Evolutionary conservation across 768 basidiomycete species (phyloP), one percentile per base, ranked within the genome.

Genomic region (Serendipita vermifera): DNA sequence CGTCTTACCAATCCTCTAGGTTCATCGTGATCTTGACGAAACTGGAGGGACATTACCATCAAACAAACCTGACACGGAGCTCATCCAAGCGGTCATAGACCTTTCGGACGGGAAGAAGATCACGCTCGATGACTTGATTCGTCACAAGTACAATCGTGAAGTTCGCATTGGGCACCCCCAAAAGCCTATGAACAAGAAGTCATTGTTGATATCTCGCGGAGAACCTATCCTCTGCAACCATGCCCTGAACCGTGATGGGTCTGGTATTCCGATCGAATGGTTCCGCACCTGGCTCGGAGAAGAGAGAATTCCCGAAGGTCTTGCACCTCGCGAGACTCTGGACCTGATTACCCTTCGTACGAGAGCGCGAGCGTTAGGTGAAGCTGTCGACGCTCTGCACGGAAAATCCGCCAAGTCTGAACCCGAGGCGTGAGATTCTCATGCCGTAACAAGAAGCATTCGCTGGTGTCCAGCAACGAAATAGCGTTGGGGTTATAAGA

Each of bases 191-290:
- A 51, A 17, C 20, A 29, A 29, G 24, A 11, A 11, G 9, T 29
- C 31, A 15, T 9, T 20, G 15, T 9, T n/a, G 7, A 7, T 26
- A 9, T 51, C 46, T 31, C 46, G 32, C 22, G 46, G 15, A 31
- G 46, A 51, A 7, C 15, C 27, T 5, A 29, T 51, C 17, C 46
- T 51, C 9, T 15, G 15, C 9, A 26, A 5, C 20, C 22, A 51
- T n/a, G 5, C 31, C 22, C n/a, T 51, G 9, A 20, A 29, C 6
- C 46, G 46, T n/a, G 46, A 29, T 9, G 46, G 46, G 7, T 29
- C 20, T 20, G 46, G 46, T 11, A 31, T 51, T 29, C 46, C 46
- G 5, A n/a, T 51, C 46, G 46, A 51, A 26, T 51, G 46, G 46
- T 15, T 26, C 27, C 24, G 29, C 22, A 31, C 17, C 22, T 51